Percentiles rank a stretch among this genome's conserved stretches.
Evolutionary conservation across 768 basidiomycete genomes (phyloP).

Genomic region (Lactifluus piperatus): DNA sequence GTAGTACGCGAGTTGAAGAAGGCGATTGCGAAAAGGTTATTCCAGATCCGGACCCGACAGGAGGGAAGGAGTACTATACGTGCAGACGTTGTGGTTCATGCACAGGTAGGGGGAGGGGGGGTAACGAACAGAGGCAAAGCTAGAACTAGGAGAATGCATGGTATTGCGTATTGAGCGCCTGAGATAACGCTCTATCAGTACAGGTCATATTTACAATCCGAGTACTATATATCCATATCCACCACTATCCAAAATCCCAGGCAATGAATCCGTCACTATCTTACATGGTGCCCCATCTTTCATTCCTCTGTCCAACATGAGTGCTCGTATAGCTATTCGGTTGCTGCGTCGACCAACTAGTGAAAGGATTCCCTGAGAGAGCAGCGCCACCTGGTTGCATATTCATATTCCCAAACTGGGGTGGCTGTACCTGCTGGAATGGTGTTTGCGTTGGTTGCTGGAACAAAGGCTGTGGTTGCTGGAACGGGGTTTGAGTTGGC

Average conservation of each 20-base stretch:
- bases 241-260: neutral
- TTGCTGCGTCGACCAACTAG: slow-evolving; percentile 23
- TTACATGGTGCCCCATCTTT: slow-evolving; percentile 10
- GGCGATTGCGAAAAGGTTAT: slow-evolving; percentile 30
- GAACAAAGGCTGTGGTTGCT: slow-evolving; percentile 5
- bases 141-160: no score
- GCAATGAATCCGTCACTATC: neutral
- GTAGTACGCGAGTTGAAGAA: slow-evolving; percentile 57
- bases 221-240: no score
- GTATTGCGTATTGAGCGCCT: no score
- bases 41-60: slow-evolving; percentile 27
- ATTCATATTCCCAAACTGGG: slow-evolving; percentile 10
- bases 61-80: slow-evolving; percentile 34
- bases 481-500: slow-evolving; percentile 15
- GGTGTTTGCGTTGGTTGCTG: slow-evolving; percentile 5
- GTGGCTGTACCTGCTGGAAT: slow-evolving; percentile 4
- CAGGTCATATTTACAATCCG: slow-evolving; percentile 1
- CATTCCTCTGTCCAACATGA: slow-evolving; percentile 14
- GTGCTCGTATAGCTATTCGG: slow-evolving; percentile 8
- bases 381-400: slow-evolving; percentile 4
- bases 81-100: slow-evolving; percentile 20
- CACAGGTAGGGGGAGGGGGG: slow-evolving; percentile 5
- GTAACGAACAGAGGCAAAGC: no score
- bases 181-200: no score
- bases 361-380: slow-evolving; percentile 21